These are phyloP conservation scores for Phallus indusiatus DNA, from an alignment of 768 basidiomycete genomes.

Conservation along the genomic window DNA sequence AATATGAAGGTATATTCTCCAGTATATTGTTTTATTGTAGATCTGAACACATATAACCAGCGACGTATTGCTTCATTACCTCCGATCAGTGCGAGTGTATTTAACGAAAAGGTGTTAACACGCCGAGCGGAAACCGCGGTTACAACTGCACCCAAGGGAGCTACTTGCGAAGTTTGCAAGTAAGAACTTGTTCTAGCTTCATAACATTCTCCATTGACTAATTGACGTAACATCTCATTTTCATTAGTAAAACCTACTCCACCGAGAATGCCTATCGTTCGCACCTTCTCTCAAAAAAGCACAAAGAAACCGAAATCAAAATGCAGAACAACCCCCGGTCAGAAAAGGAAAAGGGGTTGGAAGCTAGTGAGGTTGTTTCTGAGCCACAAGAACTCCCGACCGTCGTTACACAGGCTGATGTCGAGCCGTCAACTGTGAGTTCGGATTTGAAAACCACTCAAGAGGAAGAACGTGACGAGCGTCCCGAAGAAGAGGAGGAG, in stretches of 20 bases:
- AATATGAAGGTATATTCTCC: slow-evolving; percentile 64
- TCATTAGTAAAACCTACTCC: slow-evolving; percentile 78
- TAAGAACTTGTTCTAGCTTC: slow-evolving; percentile 31
- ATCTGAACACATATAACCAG: slow-evolving; percentile 14
- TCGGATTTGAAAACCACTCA: slow-evolving; percentile 16
- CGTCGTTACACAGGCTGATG: not conserved
- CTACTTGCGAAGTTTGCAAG: slow-evolving; percentile 76
- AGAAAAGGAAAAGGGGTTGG: slow-evolving; percentile 7
- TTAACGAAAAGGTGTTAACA: slow-evolving; percentile 85
- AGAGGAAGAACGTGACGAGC: slow-evolving; percentile 13
- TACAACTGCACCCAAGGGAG: slow-evolving; percentile 47
- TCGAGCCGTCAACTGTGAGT: slow-evolving; percentile 10
- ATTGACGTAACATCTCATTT: not conserved
- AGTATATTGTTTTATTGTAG: not conserved
- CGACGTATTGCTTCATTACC: slow-evolving; percentile 85
- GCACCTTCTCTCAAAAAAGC: slow-evolving; percentile 83
- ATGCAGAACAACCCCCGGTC: slow-evolving; percentile 21
- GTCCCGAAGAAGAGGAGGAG: slow-evolving; percentile 38
- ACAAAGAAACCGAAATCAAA: slow-evolving; percentile 67
- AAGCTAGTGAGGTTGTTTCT: not conserved
- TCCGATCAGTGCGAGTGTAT: slow-evolving; percentile 66
- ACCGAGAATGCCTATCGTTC: slow-evolving; percentile 84
- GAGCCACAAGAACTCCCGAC: not conserved
- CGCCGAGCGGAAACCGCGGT: slow-evolving; percentile 67
- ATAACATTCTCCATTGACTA: not conserved